A percentile compares a stretch with the other conserved stretches of the same genome.
Conservation (phyloP, 2,329 filamentous ascomycete species). For the Lomentospora prolificans region DNA sequence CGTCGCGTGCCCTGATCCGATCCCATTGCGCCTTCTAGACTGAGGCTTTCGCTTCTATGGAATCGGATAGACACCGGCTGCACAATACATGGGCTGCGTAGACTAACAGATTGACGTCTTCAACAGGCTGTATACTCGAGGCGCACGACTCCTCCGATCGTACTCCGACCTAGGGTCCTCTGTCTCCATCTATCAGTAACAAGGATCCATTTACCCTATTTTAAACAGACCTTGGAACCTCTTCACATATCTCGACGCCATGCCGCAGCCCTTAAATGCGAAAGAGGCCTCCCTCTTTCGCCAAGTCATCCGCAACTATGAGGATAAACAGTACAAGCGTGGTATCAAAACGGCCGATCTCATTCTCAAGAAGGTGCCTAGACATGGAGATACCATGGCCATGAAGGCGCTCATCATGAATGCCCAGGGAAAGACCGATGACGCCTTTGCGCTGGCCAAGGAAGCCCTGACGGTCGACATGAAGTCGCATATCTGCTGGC, state of each 20-base stretch:
- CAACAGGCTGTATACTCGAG: not conserved
- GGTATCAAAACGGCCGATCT: slow-evolving; percentile 93
- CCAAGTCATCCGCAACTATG: slow-evolving; percentile 90
- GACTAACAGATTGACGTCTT: not conserved
- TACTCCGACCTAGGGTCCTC: too few relatives aligned
- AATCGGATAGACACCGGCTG: not conserved
- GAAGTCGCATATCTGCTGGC: slow-evolving; percentile 99
- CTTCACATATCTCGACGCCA: slow-evolving; percentile 23
- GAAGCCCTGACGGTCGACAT: slow-evolving; percentile 89
- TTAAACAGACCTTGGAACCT: not conserved
- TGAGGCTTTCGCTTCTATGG: not conserved
- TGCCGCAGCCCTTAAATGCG: slow-evolving; percentile 66
- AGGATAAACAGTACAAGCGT: slow-evolving; percentile 94
- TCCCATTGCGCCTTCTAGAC: not conserved
- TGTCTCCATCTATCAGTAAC: too few relatives aligned
- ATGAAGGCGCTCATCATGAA: slow-evolving; percentile 99
- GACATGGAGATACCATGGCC: slow-evolving; percentile 94
- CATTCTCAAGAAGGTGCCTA: slow-evolving; percentile 88
- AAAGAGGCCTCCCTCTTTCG: slow-evolving; percentile 94
- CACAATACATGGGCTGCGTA: too few relatives aligned
- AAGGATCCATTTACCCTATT: too few relatives aligned
- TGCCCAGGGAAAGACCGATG: slow-evolving; percentile 80
- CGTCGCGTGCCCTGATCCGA: not conserved
- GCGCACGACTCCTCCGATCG: too few relatives aligned
- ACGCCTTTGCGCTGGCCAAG: slow-evolving; percentile 90